Base-by-base conservation (phyloP, 495 filamentous ascomycete species). In the Xylaria cubensis region DNA sequence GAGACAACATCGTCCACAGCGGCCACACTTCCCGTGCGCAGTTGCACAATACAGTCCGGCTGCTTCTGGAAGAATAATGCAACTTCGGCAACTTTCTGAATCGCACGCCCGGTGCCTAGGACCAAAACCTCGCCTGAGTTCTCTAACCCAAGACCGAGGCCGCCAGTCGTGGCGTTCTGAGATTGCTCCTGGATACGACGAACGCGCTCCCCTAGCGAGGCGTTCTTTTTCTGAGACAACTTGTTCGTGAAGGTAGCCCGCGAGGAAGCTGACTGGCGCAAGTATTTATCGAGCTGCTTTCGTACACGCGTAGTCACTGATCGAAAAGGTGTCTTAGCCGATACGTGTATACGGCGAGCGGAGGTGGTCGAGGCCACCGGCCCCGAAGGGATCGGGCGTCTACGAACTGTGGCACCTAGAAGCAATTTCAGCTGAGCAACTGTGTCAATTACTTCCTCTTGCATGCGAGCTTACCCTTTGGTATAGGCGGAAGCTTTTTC, bases 231-330 rank as follows among this genome's bases (percentile, higher is more conserved):
- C 44, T 75, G 72, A 26, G 78, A 77, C 39, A 76, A 73, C 70
- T 73, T 79, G 50, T 84, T 86, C 8, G 83, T 78, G 41, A 83
- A 73, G 0, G 81, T 74, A 48, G 76, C 81, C 7, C 77, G 79
- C 46, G 79, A 75, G 19, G 75, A 41, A 3, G 74, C 72, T 13
- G 69, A 75, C 32, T 72, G 81, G 69, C 92, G 88, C 64, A 90
- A 87, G 62, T 92, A 88, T 24, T 90, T 87, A 6, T 90, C 86
- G 3, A 98, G 90, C 15, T 92, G 86, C 67, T 91, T 91, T 63
- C 91, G 89, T 34, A 94, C 89, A 72, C 94, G 93, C 81, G 93
- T 93, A 19, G 97, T 86, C 15, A 90, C 88, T n/a, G 90, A 88
- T 81, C 97, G 90, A 85, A 97, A 94, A 15, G 93, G 92, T 0